phyloP scores from a whole-genome alignment of 352 stramenopile genomes.

The Phytophthora pseudosyringae region DNA sequence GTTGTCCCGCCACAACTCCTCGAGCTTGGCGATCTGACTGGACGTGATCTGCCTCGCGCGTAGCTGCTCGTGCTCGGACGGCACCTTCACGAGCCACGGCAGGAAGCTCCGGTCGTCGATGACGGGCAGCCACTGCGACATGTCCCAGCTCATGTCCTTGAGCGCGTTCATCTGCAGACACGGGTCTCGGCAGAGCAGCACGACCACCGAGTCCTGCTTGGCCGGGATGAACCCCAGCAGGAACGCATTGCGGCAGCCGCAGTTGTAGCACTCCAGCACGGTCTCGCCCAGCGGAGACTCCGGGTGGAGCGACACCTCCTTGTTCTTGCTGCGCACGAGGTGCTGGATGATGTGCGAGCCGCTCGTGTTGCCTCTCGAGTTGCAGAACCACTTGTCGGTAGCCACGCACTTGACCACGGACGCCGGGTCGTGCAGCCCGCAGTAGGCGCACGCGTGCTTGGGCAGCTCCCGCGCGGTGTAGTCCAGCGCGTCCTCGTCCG shows the following conservation, averaged over 20 bases:
- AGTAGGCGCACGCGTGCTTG: conserved; percentile 96
- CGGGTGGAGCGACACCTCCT: conserved; percentile 92
- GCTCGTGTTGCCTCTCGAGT: conserved; percentile 93
- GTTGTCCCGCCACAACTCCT: conserved; percentile 97
- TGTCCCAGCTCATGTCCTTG: conserved; percentile 99
- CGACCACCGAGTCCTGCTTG: conserved; percentile 96
- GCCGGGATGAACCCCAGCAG: conserved; percentile 98
- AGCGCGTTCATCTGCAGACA: conserved; percentile 97
- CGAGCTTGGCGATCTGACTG: conserved; percentile 88
- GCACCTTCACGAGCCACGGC: conserved; percentile 97
- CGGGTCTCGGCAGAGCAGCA: conserved; percentile 96
- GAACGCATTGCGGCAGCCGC: conserved; percentile 98
- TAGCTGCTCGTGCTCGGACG: conserved; percentile 91
- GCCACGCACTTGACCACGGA: conserved; percentile 97
- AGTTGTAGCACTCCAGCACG: conserved; percentile 99
- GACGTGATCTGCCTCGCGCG: conserved; percentile 95
- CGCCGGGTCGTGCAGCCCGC: conserved; percentile 96
- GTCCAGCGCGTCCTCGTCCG: conserved; percentile 74
- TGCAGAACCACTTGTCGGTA: conserved; percentile 99
- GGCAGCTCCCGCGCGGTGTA: conserved; percentile 84
- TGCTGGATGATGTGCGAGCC: conserved; percentile 99
- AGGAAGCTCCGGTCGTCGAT: conserved; percentile 98
- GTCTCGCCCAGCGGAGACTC: conserved; percentile 97
- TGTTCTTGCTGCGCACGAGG: conserved; percentile 94
- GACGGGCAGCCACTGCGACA: conserved; percentile 98